Evolutionary conservation across 2,329 filamentous ascomycete genomes (phyloP).

Genomic region (Diaporthe amygdali): DNA sequence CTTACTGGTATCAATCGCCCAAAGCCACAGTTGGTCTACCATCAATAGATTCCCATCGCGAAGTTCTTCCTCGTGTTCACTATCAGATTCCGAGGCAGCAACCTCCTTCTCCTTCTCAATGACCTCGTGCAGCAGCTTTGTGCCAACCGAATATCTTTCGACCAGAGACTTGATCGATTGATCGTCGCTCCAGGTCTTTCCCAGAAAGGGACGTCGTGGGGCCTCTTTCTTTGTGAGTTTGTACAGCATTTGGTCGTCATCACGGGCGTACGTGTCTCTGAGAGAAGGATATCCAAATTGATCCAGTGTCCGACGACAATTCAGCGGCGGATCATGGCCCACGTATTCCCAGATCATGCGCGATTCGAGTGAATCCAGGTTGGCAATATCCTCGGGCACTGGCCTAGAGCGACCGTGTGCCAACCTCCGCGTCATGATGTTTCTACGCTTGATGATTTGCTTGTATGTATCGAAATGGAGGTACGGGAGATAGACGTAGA

Average conservation of each 20-base stretch:
- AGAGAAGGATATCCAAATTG: slow-evolving; percentile 69
- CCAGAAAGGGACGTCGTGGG: slow-evolving; percentile 13
- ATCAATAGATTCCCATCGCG: slow-evolving; percentile 65
- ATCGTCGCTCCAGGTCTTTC: slow-evolving; percentile 23
- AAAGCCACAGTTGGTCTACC: slow-evolving; percentile 71
- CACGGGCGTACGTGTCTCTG: slow-evolving; percentile 62
- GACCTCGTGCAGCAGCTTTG: slow-evolving; percentile 20
- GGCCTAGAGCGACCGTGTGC: slow-evolving; percentile 60
- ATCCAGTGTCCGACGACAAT: slow-evolving; percentile 66
- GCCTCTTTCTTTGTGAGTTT: slow-evolving; percentile 61
- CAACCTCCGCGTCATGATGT: slow-evolving; percentile 57
- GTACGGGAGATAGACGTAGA: slow-evolving; percentile 62
- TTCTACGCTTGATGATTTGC: slow-evolving; percentile 59
- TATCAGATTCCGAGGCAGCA: slow-evolving; percentile 27
- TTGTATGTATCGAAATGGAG: slow-evolving; percentile 70
- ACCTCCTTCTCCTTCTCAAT: slow-evolving; percentile 21
- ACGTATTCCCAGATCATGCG: slow-evolving; percentile 69
- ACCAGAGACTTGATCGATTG: slow-evolving; percentile 17
- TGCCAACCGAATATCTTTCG: slow-evolving; percentile 24
- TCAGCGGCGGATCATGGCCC: slow-evolving; percentile 64
- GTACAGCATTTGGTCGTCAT: slow-evolving; percentile 72
- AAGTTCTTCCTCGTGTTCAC: slow-evolving; percentile 31
- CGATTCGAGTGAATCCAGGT: slow-evolving; percentile 60
- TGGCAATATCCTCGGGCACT: slow-evolving; percentile 58
- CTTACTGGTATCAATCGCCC: slow-evolving; percentile 60